A percentile compares a stretch with the other conserved stretches of the same genome.
phyloP scores from a whole-genome alignment of 345 rosid genomes.

The Citrus sp. region DNA sequence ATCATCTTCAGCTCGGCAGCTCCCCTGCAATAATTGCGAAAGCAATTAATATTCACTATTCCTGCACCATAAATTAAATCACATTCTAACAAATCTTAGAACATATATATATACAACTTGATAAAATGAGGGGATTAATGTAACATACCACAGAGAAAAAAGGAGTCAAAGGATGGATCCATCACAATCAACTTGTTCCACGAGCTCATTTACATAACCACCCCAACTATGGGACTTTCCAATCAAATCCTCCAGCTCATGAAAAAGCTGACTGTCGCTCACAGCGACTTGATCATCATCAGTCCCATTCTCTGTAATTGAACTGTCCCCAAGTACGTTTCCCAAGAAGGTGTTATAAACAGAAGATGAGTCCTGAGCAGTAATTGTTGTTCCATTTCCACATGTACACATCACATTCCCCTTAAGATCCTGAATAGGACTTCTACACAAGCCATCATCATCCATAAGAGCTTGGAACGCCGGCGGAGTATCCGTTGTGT shows the following conservation, averaged over 20 bases:
- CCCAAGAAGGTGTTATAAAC: constrained; percentile 20
- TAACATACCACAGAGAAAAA: background rate
- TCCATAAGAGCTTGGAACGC: constrained; percentile 8
- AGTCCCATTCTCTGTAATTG: constrained; percentile 3
- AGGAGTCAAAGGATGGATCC: constrained; percentile 14
- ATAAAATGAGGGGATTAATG: background rate
- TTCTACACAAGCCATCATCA: constrained; percentile 14
- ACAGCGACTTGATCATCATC: constrained; percentile 22
- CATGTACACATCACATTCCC: constrained; percentile 4
- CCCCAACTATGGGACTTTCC: constrained; percentile 33
- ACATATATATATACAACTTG: background rate
- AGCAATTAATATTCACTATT: background rate
- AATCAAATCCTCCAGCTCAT: constrained; percentile 33
- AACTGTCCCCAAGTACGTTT: constrained; percentile 14
- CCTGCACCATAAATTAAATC: background rate
- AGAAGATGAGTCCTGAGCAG: constrained; percentile 14
- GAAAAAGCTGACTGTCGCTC: constrained; percentile 28
- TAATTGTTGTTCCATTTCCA: background rate
- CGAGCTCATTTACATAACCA: constrained; percentile 25
- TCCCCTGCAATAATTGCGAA: no score
- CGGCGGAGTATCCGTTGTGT: background rate
- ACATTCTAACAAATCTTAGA: background rate
- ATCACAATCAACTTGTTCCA: constrained; percentile 28
- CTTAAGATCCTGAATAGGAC: constrained; percentile 16
- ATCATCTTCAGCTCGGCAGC: background rate